Evolutionary conservation across 2,329 filamentous ascomycete genomes (phyloP), one percentile per base, ranked within the genome.

Genomic region (Fusarium equiseti): DNA sequence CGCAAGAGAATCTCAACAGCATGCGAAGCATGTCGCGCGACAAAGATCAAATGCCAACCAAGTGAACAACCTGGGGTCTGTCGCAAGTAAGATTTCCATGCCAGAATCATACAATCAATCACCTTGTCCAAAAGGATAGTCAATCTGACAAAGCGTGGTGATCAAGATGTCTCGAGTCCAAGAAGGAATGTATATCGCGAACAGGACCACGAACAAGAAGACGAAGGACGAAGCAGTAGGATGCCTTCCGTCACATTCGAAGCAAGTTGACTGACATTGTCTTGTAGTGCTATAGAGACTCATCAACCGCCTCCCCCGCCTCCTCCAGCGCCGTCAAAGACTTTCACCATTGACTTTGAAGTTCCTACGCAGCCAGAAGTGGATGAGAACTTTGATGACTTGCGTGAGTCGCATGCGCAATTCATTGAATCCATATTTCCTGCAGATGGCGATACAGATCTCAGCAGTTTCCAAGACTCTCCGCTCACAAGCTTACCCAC

Each of bases 31-130:
- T 88, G 87, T 67, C 80, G 87, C 57, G 80, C 78, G 13, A 84
- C 85, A 60, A 89, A 88, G 78, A 80, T 87, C 24, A 86, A 84
- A 60, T 89, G 87, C 68, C 83, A 83, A 65, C 77, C 83, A 7
- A 84, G 84, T 62, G 79, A 80, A 27, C 82, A 84, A 70, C 77
- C 81, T 5, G 82, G 81, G 13, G 84, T 86, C 31, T 89, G 87
- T 73, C 83, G 82, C 76, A 84, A 84, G 86, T 88, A 80, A 59
- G 67, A n/a, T 45, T 48, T 15, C n/a, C 42, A 16, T 3, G 11
- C 29, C 18, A 26, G 18, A 24, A 35, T n/a, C 45, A 44, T 18
- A 18, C 6, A 38, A 38, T 38, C 4, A 38, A 11, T 38, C n/a
- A n/a, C 18, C 3, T 38, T 38, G 10, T 38, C 18, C 35, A 12